phyloP scores from a whole-genome alignment of 441 rosid species.

The Populus trichocarpa region DNA sequence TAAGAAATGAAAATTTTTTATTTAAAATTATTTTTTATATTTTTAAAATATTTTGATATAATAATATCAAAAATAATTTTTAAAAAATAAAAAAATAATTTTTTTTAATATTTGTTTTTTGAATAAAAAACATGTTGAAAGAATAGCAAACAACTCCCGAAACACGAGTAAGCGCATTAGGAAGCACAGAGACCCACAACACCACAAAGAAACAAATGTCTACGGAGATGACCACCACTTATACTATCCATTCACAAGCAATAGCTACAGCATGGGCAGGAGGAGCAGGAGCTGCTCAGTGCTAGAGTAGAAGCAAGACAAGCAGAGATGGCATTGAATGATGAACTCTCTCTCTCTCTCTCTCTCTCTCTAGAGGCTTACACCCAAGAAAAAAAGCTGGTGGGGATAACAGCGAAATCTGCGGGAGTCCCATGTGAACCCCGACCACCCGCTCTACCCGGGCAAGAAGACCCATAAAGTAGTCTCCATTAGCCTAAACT shows the following conservation, averaged over 20 bases:
- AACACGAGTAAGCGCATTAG: conserved; percentile 36
- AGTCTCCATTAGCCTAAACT: not conserved
- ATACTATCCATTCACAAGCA: not conserved
- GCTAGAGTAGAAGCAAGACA: not conserved
- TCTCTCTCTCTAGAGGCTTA: not conserved
- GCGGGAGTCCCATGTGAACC: conserved; percentile 87
- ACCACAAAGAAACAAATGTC: conserved; percentile 28
- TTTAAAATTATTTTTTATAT: too few species aligned
- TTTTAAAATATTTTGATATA: too few species aligned
- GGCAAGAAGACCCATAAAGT: conserved; percentile 22
- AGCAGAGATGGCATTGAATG: conserved; percentile 5
- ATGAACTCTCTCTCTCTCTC: not conserved
- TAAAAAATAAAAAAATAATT: too few species aligned
- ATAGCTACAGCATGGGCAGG: not conserved
- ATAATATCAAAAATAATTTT: too few species aligned
- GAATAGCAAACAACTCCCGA: too few species aligned
- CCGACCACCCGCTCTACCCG: conserved; percentile 53
- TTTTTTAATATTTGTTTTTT: too few species aligned
- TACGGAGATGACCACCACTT: conserved; percentile 45
- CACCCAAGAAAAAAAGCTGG: conserved; percentile 16
- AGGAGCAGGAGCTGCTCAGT: not conserved
- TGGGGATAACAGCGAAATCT: conserved; percentile 52
- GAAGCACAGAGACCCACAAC: conserved; percentile 32
- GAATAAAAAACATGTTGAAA: too few species aligned
- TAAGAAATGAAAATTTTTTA: too few species aligned